Evolutionary conservation across 805 yeast species (phyloP).

Genomic region (Schwanniomyces polymorphus): DNA sequence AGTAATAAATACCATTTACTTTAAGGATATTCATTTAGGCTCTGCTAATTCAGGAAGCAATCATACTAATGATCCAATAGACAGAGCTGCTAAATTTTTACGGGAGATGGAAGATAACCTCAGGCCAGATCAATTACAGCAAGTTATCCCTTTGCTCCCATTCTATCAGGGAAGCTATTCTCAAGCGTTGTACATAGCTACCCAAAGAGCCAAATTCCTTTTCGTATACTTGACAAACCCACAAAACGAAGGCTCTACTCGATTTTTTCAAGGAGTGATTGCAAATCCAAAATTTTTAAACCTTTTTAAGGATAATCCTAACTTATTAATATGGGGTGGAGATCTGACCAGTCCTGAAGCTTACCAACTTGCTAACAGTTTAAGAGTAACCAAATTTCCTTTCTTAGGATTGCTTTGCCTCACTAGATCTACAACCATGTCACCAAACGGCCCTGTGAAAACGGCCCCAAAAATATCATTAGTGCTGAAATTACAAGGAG

Average conservation of each 20-base stretch:
- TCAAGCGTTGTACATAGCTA: slow-evolving; percentile 71
- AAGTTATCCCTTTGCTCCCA: slow-evolving; percentile 27
- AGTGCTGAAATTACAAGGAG: slow-evolving; percentile 65
- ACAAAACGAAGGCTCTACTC: slow-evolving; percentile 60
- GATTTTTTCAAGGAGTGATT: slow-evolving; percentile 55
- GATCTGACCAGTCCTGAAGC: slow-evolving; percentile 80
- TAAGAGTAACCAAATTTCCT: slow-evolving; percentile 76
- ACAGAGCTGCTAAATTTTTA: slow-evolving; percentile 52
- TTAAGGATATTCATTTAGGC: slow-evolving; percentile 16
- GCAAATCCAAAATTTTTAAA: slow-evolving; percentile 50
- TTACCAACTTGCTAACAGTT: slow-evolving; percentile 73
- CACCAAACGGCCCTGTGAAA: slow-evolving; percentile 55
- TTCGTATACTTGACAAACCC: slow-evolving; percentile 73
- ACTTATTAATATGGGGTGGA: slow-evolving; percentile 84
- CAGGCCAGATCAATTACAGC: slow-evolving; percentile 18
- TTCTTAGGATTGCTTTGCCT: slow-evolving; percentile 74
- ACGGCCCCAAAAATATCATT: slow-evolving; percentile 59
- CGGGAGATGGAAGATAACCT: slow-evolving; percentile 50
- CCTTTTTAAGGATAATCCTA: slow-evolving; percentile 36
- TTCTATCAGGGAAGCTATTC: slow-evolving; percentile 79
- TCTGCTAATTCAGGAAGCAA: slow-evolving; percentile 13
- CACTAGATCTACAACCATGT: slow-evolving; percentile 53
- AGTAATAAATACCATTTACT: slow-evolving; percentile 22
- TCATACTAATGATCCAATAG: slow-evolving; percentile 44
- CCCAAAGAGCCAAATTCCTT: slow-evolving; percentile 68